phyloP scores from a whole-genome alignment of 202 grass and related monocot genomes.

The Digitaria exilis region DNA sequence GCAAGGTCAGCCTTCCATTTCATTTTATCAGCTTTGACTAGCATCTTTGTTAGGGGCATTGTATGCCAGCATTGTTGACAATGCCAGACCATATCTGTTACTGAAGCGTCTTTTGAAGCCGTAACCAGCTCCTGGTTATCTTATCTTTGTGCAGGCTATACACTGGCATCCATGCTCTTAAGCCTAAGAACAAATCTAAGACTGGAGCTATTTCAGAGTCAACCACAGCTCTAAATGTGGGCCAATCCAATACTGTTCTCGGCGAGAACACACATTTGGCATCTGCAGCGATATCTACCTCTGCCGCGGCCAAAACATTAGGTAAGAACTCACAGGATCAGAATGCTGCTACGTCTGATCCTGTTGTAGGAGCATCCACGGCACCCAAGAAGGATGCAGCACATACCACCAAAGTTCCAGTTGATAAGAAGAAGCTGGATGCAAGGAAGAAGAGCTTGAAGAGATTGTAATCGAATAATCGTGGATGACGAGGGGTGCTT shows the following conservation, averaged over 20 bases:
- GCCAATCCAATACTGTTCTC: slow-evolving; percentile 45
- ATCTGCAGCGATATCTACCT: slow-evolving; percentile 27
- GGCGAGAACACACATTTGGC: slow-evolving; percentile 41
- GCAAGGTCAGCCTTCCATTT: slow-evolving; percentile 64
- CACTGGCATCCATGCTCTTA: slow-evolving; percentile 81
- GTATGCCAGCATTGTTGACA: background rate
- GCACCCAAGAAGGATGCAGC: slow-evolving; percentile 51
- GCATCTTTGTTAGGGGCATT: background rate
- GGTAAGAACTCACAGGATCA: slow-evolving; percentile 58
- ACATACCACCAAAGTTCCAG: slow-evolving; percentile 47
- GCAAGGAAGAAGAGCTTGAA: slow-evolving; percentile 93
- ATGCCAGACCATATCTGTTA: background rate
- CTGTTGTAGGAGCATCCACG: slow-evolving; percentile 38
- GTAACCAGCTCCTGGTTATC: background rate
- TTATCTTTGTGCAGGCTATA: slow-evolving; percentile 52
- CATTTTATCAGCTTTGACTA: background rate
- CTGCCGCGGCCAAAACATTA: slow-evolving; percentile 40
- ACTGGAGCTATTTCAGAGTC: slow-evolving; percentile 73
- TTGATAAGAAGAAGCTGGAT: slow-evolving; percentile 88
- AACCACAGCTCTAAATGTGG: slow-evolving; percentile 70
- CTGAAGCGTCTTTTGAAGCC: background rate
- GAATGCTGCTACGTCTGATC: slow-evolving; percentile 49
- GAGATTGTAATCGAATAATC: slow-evolving; percentile 56
- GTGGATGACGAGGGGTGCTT: background rate
- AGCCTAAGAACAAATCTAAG: slow-evolving; percentile 67